Conservation (phyloP, 2,329 filamentous ascomycete species). For the Phyllosticta citrichinensis region DNA sequence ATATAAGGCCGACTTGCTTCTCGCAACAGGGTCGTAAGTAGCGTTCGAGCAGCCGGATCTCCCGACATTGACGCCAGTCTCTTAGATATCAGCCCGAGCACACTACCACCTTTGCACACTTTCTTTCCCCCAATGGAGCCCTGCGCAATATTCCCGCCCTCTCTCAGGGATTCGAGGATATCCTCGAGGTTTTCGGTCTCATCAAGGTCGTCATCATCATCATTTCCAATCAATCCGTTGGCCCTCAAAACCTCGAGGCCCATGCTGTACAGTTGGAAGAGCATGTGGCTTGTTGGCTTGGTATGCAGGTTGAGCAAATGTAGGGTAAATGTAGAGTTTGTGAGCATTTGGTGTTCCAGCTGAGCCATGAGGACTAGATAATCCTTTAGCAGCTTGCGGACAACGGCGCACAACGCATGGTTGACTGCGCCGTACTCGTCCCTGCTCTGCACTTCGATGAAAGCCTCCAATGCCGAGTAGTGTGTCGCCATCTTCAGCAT, state of each 20-base stretch:
- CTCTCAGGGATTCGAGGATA: conserved; percentile 79
- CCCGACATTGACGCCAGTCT: conserved; percentile 84
- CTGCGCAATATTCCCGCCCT: conserved; percentile 72
- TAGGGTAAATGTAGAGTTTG: conserved; percentile 78
- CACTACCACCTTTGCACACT: conserved; percentile 91
- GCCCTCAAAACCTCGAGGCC: conserved; percentile 69
- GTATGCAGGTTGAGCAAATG: conserved; percentile 90
- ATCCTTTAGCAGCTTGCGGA: conserved; percentile 83
- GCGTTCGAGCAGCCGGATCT: conserved; percentile 73
- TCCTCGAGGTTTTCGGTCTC: conserved; percentile 82
- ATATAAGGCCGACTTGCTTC: conserved; percentile 93
- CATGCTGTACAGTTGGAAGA: conserved; percentile 79
- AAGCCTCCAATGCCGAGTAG: conserved; percentile 82
- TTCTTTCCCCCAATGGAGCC: conserved; percentile 77
- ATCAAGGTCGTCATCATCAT: conserved; percentile 54
- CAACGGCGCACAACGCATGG: conserved; percentile 90
- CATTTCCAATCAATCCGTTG: conserved; percentile 77
- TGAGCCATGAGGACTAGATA: conserved; percentile 90
- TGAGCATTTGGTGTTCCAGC: conserved; percentile 84
- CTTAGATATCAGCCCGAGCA: conserved; percentile 78
- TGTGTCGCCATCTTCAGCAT: conserved; percentile 94
- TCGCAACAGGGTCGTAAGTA: conserved; percentile 72
- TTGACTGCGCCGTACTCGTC: conserved; percentile 92
- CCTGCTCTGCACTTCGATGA: conserved; percentile 86
- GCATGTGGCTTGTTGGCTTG: conserved; percentile 80